Conservation (phyloP, 2,329 filamentous ascomycete species). For the Calonectria hongkongensis region DNA sequence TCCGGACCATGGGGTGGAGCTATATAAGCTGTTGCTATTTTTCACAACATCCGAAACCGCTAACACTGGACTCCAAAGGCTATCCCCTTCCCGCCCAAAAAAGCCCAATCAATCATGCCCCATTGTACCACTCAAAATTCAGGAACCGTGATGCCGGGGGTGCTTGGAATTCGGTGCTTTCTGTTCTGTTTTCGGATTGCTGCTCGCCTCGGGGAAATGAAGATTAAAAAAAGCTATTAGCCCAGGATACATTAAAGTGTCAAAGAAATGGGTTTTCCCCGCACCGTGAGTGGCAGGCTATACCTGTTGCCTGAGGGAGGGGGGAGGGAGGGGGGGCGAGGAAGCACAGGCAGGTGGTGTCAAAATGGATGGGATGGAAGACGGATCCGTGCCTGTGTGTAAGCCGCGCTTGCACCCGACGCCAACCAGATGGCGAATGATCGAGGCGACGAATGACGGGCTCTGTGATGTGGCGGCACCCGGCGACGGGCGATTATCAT, state of each 20-base stretch:
- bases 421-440: constrained; percentile 25
- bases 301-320: neutral
- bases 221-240: constrained; percentile 38
- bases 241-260: constrained; percentile 41
- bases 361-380: constrained; percentile 32
- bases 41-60: constrained; percentile 56
- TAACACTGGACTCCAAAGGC: constrained; percentile 48
- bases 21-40: constrained; percentile 54
- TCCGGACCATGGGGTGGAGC: constrained; percentile 45
- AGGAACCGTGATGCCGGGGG: constrained; percentile 46
- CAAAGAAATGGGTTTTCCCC: constrained; percentile 33
- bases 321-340: neutral
- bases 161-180: constrained; percentile 34
- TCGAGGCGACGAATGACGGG: constrained; percentile 8
- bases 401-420: constrained; percentile 19
- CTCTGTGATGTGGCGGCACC: constrained; percentile 23
- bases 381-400: constrained; percentile 37
- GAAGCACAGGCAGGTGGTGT: constrained; percentile 14
- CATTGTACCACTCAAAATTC: constrained; percentile 40
- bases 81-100: constrained; percentile 36
- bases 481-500: constrained; percentile 26
- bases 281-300: constrained; percentile 2
- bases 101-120: constrained; percentile 46
- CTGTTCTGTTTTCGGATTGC: constrained; percentile 50
- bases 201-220: constrained; percentile 38